Conservation (phyloP, 768 basidiomycete species). For the Pulveroboletus sp. region DNA sequence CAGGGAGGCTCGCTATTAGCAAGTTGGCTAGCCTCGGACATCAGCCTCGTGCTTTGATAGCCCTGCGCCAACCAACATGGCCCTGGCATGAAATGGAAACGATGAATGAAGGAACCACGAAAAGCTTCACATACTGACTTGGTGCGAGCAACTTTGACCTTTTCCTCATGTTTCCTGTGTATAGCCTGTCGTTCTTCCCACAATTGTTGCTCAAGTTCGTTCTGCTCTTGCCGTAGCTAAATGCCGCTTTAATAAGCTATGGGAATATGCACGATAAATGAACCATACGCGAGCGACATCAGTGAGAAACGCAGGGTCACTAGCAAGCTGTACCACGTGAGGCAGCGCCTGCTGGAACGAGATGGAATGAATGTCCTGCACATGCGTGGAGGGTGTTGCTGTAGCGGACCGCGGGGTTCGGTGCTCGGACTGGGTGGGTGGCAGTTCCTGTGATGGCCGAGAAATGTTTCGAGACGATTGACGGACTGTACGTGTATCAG, state of each 20-base stretch:
- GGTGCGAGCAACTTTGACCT: conserved; percentile 59
- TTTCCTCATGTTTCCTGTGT: conserved; percentile 62
- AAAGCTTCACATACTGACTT: conserved; percentile 44
- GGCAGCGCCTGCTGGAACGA: conserved; percentile 72
- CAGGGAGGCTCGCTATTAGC: conserved; percentile 3
- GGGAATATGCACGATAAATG: neutral
- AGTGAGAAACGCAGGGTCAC: conserved; percentile 47
- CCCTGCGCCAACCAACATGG: conserved; percentile 56
- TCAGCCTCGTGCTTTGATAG: conserved; percentile 62
- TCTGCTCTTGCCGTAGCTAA: conserved; percentile 71
- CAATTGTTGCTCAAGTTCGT: conserved; percentile 58
- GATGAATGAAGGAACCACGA: conserved; percentile 1
- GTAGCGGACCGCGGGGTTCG: conserved; percentile 12
- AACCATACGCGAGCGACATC: conserved; percentile 48
- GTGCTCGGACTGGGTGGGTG: conserved; percentile 3
- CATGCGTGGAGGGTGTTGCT: conserved; percentile 4
- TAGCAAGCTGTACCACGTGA: conserved; percentile 53
- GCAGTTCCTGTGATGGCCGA: conserved; percentile 14
- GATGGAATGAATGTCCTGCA: conserved; percentile 40
- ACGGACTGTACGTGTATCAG: conserved; percentile 9
- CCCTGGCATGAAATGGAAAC: conserved; percentile 38
- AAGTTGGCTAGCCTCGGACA: conserved; percentile 21
- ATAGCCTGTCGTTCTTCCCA: conserved; percentile 66
- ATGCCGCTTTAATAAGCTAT: conserved; percentile 6
- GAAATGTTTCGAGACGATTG: conserved; percentile 7